phyloP scores from a whole-genome alignment of 2,329 filamentous ascomycete genomes.

The Nigrospora sphaerica region DNA sequence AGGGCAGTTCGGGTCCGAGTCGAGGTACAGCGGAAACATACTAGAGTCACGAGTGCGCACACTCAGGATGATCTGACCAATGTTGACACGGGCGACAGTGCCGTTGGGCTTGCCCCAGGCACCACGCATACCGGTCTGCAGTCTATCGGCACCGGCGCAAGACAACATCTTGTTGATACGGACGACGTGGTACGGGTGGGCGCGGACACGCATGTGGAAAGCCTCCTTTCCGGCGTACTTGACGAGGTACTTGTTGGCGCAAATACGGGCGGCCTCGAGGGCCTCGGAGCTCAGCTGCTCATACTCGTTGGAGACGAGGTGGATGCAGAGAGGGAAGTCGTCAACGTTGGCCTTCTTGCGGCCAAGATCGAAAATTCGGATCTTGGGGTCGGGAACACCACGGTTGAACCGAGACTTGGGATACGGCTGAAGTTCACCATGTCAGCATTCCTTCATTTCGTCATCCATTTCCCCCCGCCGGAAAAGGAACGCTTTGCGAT shows the following conservation, averaged over 20 bases:
- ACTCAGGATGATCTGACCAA: constrained; percentile 97
- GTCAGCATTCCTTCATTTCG: background rate
- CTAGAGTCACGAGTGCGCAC: constrained; percentile 93
- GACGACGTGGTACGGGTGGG: constrained; percentile 99
- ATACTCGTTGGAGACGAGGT: constrained; percentile 99
- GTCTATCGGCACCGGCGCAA: constrained; percentile 99
- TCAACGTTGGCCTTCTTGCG: constrained; percentile 98
- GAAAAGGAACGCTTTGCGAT: too few species aligned
- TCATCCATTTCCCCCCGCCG: background rate
- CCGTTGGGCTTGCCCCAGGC: constrained; percentile 99
- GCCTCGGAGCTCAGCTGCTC: constrained; percentile 99
- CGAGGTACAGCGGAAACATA: constrained; percentile 36
- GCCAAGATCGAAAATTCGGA: constrained; percentile 98
- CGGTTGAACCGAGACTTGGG: constrained; percentile 99
- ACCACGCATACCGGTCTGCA: constrained; percentile 99
- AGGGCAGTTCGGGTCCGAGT: background rate
- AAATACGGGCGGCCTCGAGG: constrained; percentile 99
- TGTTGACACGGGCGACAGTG: constrained; percentile 98
- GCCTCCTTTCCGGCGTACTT: constrained; percentile 66
- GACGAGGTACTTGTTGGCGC: constrained; percentile 96
- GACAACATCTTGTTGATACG: constrained; percentile 99
- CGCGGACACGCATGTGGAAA: constrained; percentile 73
- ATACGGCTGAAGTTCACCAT: constrained; percentile 64
- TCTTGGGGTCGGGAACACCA: constrained; percentile 82
- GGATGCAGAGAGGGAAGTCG: constrained; percentile 98